These are phyloP conservation scores for Agrocybe chaxingu DNA, from an alignment of 768 basidiomycete species.

Conservation along the genomic window DNA sequence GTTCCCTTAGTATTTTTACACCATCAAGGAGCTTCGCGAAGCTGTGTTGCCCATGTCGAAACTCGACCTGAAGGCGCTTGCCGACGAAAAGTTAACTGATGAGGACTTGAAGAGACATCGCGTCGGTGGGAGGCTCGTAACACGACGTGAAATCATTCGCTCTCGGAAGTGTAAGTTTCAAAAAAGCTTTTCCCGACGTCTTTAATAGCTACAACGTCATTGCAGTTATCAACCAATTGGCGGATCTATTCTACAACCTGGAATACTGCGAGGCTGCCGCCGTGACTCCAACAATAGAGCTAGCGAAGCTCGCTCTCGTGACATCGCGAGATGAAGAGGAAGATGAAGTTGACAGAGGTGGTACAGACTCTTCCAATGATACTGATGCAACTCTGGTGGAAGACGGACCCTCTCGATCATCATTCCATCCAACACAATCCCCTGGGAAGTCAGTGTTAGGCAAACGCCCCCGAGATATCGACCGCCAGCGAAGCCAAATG, in stretches of 20 bases:
- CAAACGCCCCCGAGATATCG: slow-evolving; percentile 58
- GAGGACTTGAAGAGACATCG: slow-evolving; percentile 81
- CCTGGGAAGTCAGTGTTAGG: slow-evolving; percentile 52
- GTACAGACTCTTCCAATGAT: slow-evolving; percentile 81
- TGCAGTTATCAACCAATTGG: slow-evolving; percentile 77
- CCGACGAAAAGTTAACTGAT: slow-evolving; percentile 72
- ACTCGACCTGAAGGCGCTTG: slow-evolving; percentile 49
- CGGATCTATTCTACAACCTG: slow-evolving; percentile 73
- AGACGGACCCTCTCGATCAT: slow-evolving; percentile 47
- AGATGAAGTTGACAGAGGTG: slow-evolving; percentile 67
- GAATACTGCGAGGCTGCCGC: slow-evolving; percentile 62
- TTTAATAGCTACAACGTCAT: neutral
- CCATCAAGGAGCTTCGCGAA: slow-evolving; percentile 85
- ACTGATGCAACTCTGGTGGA: slow-evolving; percentile 89
- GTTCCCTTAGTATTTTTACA: slow-evolving; percentile 80
- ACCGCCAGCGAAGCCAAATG: slow-evolving; percentile 42
- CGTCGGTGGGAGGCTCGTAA: slow-evolving; percentile 84
- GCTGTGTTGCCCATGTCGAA: slow-evolving; percentile 63
- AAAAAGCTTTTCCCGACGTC: neutral
- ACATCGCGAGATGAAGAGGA: slow-evolving; percentile 90
- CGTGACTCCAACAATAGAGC: slow-evolving; percentile 80
- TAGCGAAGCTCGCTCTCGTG: slow-evolving; percentile 88
- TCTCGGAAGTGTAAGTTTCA: slow-evolving; percentile 74
- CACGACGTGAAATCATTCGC: slow-evolving; percentile 74
- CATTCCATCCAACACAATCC: slow-evolving; percentile 4